Evolutionary conservation across 164 flowering plant species (phyloP), one percentile per base, ranked within the genome.

Genomic region (Annona cherimola): DNA sequence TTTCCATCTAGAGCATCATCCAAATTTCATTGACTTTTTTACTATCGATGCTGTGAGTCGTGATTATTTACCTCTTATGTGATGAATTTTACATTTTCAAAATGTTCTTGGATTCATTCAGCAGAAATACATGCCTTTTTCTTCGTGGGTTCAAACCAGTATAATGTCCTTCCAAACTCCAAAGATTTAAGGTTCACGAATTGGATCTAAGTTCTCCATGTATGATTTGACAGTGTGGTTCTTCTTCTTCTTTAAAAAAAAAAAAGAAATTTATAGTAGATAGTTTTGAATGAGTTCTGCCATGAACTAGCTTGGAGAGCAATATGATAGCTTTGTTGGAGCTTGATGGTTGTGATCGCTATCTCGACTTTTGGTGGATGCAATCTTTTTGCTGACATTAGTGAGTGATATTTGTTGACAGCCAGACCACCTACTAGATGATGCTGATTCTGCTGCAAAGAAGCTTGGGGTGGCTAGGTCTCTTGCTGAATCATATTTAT

Each of bases 361-460:
- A 26, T 26, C 35, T 26, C 35, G 12, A 12, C 72, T 20, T 8
- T 59, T n/a, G 4, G 42, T 18, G 9, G 40, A 62, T 35, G 40
- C 3, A 62, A 59, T 6, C 6, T 59, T 73, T 66, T 42, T 63
- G 9, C 68, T 77, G 66, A 8, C 67, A 16, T 70, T 12, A 7
- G 8, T 68, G 42, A 55, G 50, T 70, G 26, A 72, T 7, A 67
- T 44, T 75, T 69, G 19, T 50, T 70, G 67, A 80, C 94, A 95
- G 99, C 99, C 99, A 64, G 91, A 90, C 60, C 99, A 95, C 78
- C 79, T 95, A 12, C 77, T 95, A 67, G 86, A 89, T 79, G 99
- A 95, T 88, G 97, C 93, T 68, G 87, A 83, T 66, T 79, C 90
- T 66, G 93, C 89, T 19, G 73, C 26, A 11, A 88, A 80, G 76